phyloP scores from a whole-genome alignment of 2,329 filamentous ascomycete species.

The Beauveria varroae region DNA sequence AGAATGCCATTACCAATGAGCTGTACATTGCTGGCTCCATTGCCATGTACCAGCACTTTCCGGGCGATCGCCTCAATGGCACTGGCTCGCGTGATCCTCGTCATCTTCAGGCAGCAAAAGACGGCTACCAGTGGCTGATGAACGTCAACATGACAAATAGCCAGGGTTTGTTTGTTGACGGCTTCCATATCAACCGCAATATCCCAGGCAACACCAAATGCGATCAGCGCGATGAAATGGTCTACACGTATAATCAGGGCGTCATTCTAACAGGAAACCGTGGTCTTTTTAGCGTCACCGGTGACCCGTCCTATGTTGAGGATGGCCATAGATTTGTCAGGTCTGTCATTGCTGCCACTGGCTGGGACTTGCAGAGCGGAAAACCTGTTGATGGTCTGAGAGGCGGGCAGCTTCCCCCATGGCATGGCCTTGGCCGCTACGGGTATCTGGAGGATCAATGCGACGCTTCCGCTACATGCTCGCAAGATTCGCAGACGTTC shows the following conservation, averaged over 20 bases:
- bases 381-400: constrained; percentile 33
- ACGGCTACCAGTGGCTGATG: constrained; percentile 75
- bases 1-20: constrained; percentile 94
- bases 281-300: constrained; percentile 72
- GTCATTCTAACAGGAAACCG: constrained; percentile 77
- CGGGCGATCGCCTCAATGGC: constrained; percentile 72
- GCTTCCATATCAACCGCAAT: constrained; percentile 69
- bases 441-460: constrained; percentile 82
- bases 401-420: constrained; percentile 39
- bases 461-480: constrained; percentile 66
- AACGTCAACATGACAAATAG: constrained; percentile 72
- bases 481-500: constrained; percentile 81
- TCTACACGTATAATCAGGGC: constrained; percentile 95
- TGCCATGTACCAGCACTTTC: constrained; percentile 84
- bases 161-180: constrained; percentile 72
- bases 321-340: constrained; percentile 75
- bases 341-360: constrained; percentile 69
- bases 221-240: constrained; percentile 76
- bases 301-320: constrained; percentile 59
- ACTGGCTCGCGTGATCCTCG: constrained; percentile 51
- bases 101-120: constrained; percentile 65
- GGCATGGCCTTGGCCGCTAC: constrained; percentile 68
- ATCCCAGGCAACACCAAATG: constrained; percentile 63
- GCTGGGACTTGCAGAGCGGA: constrained; percentile 52
- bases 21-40: constrained; percentile 79